phyloP scores from a whole-genome alignment of 2,329 filamentous ascomycete species.

The Aspergillus udagawae region DNA sequence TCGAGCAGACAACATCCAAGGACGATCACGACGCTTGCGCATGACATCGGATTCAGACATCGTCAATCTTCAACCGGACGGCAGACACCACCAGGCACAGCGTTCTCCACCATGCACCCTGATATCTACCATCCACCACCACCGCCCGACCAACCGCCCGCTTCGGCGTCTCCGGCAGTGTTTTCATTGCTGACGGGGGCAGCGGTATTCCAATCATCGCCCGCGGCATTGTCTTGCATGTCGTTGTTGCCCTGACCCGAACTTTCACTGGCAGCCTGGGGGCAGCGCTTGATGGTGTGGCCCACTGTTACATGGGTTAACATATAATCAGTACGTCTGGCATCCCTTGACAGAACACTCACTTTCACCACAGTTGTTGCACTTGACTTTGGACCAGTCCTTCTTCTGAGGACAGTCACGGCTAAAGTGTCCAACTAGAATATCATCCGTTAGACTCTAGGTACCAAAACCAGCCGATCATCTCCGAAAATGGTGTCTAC shows the following conservation, averaged over 20 bases:
- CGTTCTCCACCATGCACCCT: background rate
- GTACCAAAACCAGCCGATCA: background rate
- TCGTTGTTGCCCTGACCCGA: background rate
- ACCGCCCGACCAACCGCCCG: conserved; percentile 4
- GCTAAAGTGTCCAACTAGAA: conserved; percentile 38
- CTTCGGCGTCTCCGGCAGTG: conserved; percentile 11
- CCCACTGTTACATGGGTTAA: conserved; percentile 31
- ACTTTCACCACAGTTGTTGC: conserved; percentile 44
- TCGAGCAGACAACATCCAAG: background rate
- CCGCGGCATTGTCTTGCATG: background rate
- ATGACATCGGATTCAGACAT: background rate
- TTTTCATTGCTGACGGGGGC: background rate
- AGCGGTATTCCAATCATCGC: conserved; percentile 1
- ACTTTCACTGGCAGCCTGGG: conserved; percentile 21
- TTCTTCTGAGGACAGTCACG: conserved; percentile 43
- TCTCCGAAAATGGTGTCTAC: conserved; percentile 17
- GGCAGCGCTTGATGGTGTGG: conserved; percentile 40
- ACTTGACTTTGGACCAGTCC: conserved; percentile 43
- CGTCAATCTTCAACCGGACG: background rate
- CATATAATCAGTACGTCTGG: background rate
- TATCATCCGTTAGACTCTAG: conserved; percentile 6
- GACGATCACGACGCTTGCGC: background rate
- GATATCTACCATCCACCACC: background rate
- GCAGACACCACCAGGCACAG: background rate
- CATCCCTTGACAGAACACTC: conserved; percentile 12